Base-by-base conservation (phyloP, 805 yeast species). In the Kluyveromyces dobzhanskii region DNA sequence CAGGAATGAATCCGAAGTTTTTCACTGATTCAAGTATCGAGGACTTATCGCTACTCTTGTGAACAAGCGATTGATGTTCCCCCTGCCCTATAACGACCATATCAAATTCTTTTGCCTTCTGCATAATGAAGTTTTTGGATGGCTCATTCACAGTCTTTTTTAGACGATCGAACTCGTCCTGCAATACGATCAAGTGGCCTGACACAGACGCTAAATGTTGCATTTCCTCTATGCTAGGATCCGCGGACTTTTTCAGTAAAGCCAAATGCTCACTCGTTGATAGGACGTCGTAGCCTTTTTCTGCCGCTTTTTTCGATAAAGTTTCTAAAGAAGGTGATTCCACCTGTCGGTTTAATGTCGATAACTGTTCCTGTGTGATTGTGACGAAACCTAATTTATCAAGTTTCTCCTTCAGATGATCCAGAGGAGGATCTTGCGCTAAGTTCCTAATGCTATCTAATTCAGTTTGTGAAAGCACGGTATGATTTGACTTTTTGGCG, bases 281-380 rank as follows among this genome's bases (percentile, higher is more conserved):
- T 8, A 61, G 35, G n/a, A 60, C 32, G 16, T 36, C 41, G 11
- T 45, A 49, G 3, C 55, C 62, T 16, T 52, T 46, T 3, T 42
- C 38, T 7, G 48, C 29, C 4, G 62, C 60, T 14, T 51, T 56
- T 13, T 50, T 45, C n/a, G 45, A 49, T 30, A 61, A 40, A 17
- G 53, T 47, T 4, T 51, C 50, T 4, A 58, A 21, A 2, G 48
- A 45, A 2, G 62, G 62, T 1, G 30, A 16, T n/a, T 32, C 27
- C 16, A 18, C 13, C 12, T 17, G 11, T 8, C 21, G 25, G 14
- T 6, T 10, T 3, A 40, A 30, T 14, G 17, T 28, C 2, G 38
- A 25, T 35, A 47, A 49, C 11, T 42, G 46, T 4, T 40, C 38
- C 8, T 29, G 32, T 3, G 45, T 32, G 9, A 58, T 26, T 3